Percentiles rank a stretch among this genome's conserved stretches.
Evolutionary conservation across 129 eudicot genomes (phyloP).

Genomic region (Helianthus annuus): DNA sequence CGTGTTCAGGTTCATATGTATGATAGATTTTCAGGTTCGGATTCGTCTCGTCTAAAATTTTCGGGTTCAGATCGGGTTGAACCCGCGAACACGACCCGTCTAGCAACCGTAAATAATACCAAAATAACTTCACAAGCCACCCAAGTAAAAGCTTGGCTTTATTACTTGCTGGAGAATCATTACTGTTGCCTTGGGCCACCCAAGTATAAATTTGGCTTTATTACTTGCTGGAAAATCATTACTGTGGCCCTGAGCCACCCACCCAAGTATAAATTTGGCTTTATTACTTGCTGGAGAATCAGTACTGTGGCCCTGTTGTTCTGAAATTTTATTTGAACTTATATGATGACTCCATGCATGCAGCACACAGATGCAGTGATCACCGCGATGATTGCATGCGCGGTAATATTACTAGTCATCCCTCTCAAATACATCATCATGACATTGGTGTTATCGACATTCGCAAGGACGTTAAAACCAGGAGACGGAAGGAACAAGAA

Average conservation of each 20-base stretch:
- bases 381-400: constrained; percentile 36
- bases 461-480: constrained; percentile 45
- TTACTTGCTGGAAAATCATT: not conserved
- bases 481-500: constrained; percentile 30
- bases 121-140: not conserved
- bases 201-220: not conserved
- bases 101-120: too few relatives aligned
- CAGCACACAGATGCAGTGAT: constrained; percentile 77
- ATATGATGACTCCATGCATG: not conserved
- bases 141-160: not conserved
- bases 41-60: too few relatives aligned
- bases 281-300: not conserved
- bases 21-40: too few relatives aligned
- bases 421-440: constrained; percentile 75
- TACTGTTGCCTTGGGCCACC: not conserved
- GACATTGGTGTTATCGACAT: constrained; percentile 33
- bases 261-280: not conserved
- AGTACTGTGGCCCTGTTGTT: not conserved
- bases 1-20: too few relatives aligned
- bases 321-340: not conserved
- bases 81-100: too few relatives aligned
- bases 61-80: too few relatives aligned
- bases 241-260: not conserved
- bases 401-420: constrained; percentile 46
- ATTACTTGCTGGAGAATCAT: not conserved